Conservation (phyloP, 805 yeast species). For the Teunomyces pallodes region DNA sequence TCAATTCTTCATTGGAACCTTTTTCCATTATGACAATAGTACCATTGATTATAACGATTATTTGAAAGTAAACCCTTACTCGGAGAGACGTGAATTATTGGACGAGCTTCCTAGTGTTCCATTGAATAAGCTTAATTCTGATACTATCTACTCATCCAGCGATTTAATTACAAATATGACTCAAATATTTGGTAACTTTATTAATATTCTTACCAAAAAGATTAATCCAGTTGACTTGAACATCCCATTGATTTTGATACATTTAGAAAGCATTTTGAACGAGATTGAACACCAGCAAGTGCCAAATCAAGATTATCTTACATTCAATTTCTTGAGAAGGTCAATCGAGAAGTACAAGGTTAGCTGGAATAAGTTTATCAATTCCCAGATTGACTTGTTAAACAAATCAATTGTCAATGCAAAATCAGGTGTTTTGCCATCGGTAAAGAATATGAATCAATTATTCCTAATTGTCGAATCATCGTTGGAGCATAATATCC, state of each 20-base stretch:
- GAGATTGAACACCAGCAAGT: constrained; percentile 34
- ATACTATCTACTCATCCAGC: constrained; percentile 42
- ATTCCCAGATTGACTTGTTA: constrained; percentile 46
- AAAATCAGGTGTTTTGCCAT: constrained; percentile 35
- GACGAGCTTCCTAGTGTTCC: constrained; percentile 25
- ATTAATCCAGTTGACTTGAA: constrained; percentile 36
- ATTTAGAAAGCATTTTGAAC: constrained; percentile 24
- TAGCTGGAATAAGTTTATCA: constrained; percentile 60
- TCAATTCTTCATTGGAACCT: constrained; percentile 38
- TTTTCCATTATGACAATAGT: constrained; percentile 41
- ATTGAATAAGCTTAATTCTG: constrained; percentile 31
- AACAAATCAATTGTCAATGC: constrained; percentile 35
- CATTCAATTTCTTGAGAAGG: constrained; percentile 48
- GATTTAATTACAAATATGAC: constrained; percentile 46
- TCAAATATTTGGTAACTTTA: constrained; percentile 43
- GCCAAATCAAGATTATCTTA: constrained; percentile 62
- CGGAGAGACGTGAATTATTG: constrained; percentile 27
- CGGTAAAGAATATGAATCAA: constrained; percentile 33
- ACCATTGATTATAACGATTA: constrained; percentile 29
- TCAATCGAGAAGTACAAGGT: constrained; percentile 48
- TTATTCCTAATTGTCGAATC: constrained; percentile 33
- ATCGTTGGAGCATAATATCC: constrained; percentile 23
- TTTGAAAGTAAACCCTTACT: constrained; percentile 25
- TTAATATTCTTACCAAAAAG: constrained; percentile 33
- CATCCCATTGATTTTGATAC: constrained; percentile 31